Conservation (phyloP, 345 rosid species). For the Cardiospermum halicacabum region DNA sequence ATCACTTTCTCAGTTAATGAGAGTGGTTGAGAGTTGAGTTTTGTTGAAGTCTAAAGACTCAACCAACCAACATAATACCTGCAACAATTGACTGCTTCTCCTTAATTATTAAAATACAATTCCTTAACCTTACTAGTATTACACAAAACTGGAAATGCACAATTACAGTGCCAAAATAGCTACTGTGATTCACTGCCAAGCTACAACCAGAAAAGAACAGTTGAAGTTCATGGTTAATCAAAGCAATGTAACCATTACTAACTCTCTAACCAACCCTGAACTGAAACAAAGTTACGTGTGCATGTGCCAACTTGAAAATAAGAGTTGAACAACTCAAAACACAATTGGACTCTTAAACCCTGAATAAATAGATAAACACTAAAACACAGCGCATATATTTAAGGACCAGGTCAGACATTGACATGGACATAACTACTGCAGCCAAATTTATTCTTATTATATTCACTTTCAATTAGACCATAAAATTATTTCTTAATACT, state of each 20-base stretch:
- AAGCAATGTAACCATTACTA: not conserved
- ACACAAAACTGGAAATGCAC: slow-evolving; percentile 4
- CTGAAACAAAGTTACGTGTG: not conserved
- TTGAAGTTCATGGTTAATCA: not conserved
- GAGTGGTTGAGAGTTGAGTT: slow-evolving; percentile 16
- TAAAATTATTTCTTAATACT: not conserved
- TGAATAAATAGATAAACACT: not conserved
- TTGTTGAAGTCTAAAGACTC: not conserved
- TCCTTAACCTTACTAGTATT: not conserved
- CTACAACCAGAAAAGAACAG: not conserved
- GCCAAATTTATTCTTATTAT: not conserved
- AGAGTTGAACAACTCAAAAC: not conserved
- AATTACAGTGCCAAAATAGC: not conserved
- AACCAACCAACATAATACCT: slow-evolving; percentile 2
- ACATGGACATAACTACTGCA: not conserved
- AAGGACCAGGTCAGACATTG: no score
- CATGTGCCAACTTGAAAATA: not conserved
- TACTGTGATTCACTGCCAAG: not conserved
- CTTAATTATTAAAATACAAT: slow-evolving; percentile 1
- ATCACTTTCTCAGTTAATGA: not conserved
- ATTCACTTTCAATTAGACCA: not conserved
- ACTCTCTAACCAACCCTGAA: not conserved
- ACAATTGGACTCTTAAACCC: not conserved
- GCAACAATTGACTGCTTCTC: slow-evolving; percentile 19
- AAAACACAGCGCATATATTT: not conserved